Base-by-base conservation (phyloP, 306 rosid species). In the Glycyrrhiza uralensis region DNA sequence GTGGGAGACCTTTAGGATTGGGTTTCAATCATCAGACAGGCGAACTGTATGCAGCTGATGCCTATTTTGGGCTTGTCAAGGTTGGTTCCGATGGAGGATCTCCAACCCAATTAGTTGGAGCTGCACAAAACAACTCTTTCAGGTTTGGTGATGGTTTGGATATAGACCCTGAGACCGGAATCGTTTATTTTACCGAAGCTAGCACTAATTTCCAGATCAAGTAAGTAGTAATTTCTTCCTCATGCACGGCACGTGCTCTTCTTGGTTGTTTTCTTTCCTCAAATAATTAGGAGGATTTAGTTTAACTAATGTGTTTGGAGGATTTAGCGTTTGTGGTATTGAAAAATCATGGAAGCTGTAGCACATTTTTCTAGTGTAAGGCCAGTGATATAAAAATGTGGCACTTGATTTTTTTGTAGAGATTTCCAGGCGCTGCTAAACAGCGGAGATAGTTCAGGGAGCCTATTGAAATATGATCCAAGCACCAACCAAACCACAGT, bases 1-100 rank as follows among this genome's bases (percentile, higher is more conserved):
- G 92, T 82, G 92, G 92, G 29, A 85, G 92, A 58, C 92, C 89
- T 22, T 49, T 82, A 58, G 87, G 89, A 52, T 26, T 87, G 35
- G 71, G 50, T 14, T 87, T 85, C 80, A 75, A 78, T 47, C 26
- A 38, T 50, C 56, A 19, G 5, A 69, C 84, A 54, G 55, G 60
- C 0, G 77, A 78, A 3, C 4, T 87, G 6, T 87, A 75, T 26
- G 74, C 60, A 6, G 81, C 87, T 0, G 85, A 85, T 85, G 83
- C 86, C 18, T 85, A 80, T 76, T 13, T 6, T 59, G 89, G 89
- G 4, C 70, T 85, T 1, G 10, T 78, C 2, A 78, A 55, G 72
- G 23, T 78, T 26, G 67, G 76, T 39, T 29, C 78, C 17, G 20
- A 66, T 1, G 82, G 85, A 30, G 77, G 76, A 7, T 45, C 59